Base-by-base conservation (phyloP, 148 eudicot genomes). In the Simmondsia chinensis region DNA sequence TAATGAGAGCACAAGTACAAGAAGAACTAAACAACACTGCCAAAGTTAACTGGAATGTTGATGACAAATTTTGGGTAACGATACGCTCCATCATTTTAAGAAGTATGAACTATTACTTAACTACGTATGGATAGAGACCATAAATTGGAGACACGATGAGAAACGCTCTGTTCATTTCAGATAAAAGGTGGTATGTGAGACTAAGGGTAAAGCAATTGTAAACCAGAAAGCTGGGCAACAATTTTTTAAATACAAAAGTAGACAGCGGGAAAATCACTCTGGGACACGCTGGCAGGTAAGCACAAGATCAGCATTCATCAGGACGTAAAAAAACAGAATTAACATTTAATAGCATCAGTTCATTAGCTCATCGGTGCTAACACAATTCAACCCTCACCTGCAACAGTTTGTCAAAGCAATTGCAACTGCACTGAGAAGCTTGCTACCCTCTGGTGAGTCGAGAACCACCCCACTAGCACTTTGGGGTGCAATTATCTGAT, bases 371-470 rank as follows among this genome's bases (percentile, higher is more conserved):
- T 20, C 9, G 8, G 2, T 1, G 36, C 4, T 33, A 45, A 16
- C 30, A 35, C 5, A 16, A 14, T 31, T 22, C 10, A n/a, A 50
- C 32, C 27, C 64, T 50, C 54, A 88, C 97, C 97, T 80, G 47
- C 80, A 73, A 52, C 87, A 75, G 63, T 88, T 88, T 29, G 97
- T 83, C 54, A 76, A 66, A 59, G 97, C 97, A 70, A 88, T 88
- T 44, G 97, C 97, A 40, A 88, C 82, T 24, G 97, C 94, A 66
- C 97, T 88, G 35, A 88, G 75, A 57, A 88, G 94, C 64, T 88
- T 88, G 83, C 97, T 83, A 53, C 91, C 94, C 76, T 88, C 97
- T 28, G 97, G 97, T 29, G 97, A 65, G 55, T 88, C 94, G 52
- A 83, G 76, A 55, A 88, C 72, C 46, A 88, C 97, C 21, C 97